These are phyloP conservation scores for Marchantia paleacea DNA, from an alignment of 225 moss, liverwort and hornwort genomes.

Conservation along the genomic window DNA sequence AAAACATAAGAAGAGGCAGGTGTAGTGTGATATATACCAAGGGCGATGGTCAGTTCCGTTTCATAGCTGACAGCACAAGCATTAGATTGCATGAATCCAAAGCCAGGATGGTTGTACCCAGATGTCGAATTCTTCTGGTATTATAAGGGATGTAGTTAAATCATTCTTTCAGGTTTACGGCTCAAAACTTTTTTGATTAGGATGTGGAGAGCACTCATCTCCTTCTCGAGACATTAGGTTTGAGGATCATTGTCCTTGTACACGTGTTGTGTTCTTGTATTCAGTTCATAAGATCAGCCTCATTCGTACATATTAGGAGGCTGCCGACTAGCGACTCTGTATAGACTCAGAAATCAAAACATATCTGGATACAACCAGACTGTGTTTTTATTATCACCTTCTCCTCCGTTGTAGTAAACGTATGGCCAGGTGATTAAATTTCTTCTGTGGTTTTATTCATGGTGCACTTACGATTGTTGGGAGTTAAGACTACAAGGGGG, in stretches of 20 bases:
- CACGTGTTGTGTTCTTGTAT: not conserved
- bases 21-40: not conserved
- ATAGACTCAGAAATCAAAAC: not conserved
- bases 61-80: not conserved
- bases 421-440: too few relatives aligned
- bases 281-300: not conserved
- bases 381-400: too few relatives aligned
- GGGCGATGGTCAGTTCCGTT: not conserved
- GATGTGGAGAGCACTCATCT: too few relatives aligned
- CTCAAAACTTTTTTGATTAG: too few relatives aligned
- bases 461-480: too few relatives aligned
- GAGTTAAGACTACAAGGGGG: too few relatives aligned
- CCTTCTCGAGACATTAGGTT: too few relatives aligned
- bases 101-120: not conserved
- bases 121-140: not conserved
- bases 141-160: too few relatives aligned
- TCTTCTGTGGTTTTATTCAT: too few relatives aligned
- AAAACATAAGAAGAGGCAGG: not conserved
- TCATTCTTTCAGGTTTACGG: too few relatives aligned
- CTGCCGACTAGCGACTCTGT: not conserved
- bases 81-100: not conserved
- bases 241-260: not conserved
- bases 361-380: slow-evolving; percentile 7
- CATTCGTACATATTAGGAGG: not conserved
- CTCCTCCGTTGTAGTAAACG: too few relatives aligned